Conservation (phyloP, 495 filamentous ascomycete species). For the Penicillium crystallinum region DNA sequence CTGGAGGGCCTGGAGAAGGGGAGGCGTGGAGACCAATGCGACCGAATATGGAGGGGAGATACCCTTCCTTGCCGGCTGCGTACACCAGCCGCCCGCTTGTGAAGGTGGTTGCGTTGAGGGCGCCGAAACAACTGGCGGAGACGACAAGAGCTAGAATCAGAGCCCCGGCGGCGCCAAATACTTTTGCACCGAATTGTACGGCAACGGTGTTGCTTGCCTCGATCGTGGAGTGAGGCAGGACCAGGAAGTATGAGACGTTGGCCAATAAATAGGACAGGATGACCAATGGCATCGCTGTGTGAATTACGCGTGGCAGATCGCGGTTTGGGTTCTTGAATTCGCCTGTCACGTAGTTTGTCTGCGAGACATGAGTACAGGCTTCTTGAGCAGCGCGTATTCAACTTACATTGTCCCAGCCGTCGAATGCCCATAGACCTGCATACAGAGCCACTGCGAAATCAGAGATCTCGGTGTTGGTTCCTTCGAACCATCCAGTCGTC, state of each 20-base stretch:
- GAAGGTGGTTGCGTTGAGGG: constrained; percentile 91
- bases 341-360: constrained; percentile 96
- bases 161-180: constrained; percentile 79
- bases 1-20: constrained; percentile 20
- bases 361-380: constrained; percentile 6
- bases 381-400: neutral
- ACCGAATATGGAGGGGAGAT: constrained; percentile 78
- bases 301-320: constrained; percentile 90
- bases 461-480: constrained; percentile 70
- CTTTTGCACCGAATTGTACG: constrained; percentile 84
- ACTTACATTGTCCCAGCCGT: constrained; percentile 96
- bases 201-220: constrained; percentile 87
- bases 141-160: constrained; percentile 87
- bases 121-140: constrained; percentile 81
- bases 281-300: constrained; percentile 94
- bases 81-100: constrained; percentile 90
- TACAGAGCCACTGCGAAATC: constrained; percentile 91
- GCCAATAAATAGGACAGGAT: constrained; percentile 86
- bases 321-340: constrained; percentile 89
- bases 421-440: constrained; percentile 94
- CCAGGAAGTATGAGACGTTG: constrained; percentile 90
- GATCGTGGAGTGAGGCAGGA: constrained; percentile 76
- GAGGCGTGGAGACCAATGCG: constrained; percentile 66
- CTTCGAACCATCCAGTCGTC: constrained; percentile 79
- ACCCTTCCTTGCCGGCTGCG: constrained; percentile 91